A percentile compares a stretch with the other conserved stretches of the same genome.
Evolutionary conservation across 164 flowering plant genomes (phyloP).

Genomic region (Piper longum): DNA sequence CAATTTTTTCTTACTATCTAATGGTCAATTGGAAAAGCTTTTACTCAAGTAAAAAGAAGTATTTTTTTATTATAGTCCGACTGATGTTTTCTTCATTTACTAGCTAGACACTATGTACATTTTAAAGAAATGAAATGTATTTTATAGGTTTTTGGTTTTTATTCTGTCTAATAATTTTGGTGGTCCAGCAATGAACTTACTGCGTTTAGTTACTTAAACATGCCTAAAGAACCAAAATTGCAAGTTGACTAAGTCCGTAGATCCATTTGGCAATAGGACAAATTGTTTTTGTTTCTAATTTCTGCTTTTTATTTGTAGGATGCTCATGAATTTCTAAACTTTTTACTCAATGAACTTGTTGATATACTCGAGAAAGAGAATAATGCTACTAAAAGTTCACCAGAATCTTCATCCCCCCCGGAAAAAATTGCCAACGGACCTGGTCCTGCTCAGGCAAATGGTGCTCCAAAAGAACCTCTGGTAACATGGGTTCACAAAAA

Average conservation of each 20-base stretch:
- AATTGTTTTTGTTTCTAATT: not conserved
- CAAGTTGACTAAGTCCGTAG: no score
- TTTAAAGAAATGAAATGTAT: no score
- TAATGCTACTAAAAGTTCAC: constrained; percentile 38
- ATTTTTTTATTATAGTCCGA: no score
- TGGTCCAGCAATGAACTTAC: no score
- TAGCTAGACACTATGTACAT: no score
- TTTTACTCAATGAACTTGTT: constrained; percentile 83
- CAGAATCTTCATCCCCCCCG: constrained; percentile 46
- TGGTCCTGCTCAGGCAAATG: constrained; percentile 39
- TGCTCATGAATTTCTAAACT: constrained; percentile 99
- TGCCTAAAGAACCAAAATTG: not conserved
- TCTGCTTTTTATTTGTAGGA: constrained; percentile 38
- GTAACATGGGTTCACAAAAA: constrained; percentile 98
- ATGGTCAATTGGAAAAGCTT: no score
- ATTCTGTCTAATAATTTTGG: no score
- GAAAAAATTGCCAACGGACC: constrained; percentile 65
- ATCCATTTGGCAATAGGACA: not conserved
- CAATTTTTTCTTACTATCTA: no score
- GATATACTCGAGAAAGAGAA: constrained; percentile 96
- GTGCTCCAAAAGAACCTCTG: constrained; percentile 58
- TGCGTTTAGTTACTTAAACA: no score
- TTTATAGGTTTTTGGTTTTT: no score
- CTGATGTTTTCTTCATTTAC: no score
- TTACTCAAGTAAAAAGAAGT: no score